A percentile compares a stretch with the other conserved stretches of the same genome.
phyloP scores from a whole-genome alignment of 768 basidiomycete genomes.

The Punctularia strigosozonata region DNA sequence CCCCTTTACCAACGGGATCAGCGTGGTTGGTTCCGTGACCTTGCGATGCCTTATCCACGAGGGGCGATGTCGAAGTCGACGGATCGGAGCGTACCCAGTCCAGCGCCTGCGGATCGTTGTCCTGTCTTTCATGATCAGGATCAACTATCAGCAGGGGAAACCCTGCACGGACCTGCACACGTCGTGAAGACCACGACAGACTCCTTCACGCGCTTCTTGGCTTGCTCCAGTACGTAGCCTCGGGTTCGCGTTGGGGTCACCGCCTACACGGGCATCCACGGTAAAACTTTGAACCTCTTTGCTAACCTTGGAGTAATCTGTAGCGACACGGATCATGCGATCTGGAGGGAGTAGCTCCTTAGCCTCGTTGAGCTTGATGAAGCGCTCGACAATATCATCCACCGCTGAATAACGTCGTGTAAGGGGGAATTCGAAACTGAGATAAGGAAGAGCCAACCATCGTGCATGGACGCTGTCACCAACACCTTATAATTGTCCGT shows the following conservation, averaged over 20 bases:
- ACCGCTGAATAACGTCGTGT: conserved; percentile 32
- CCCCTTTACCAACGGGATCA: conserved; percentile 61
- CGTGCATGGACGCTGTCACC: conserved; percentile 65
- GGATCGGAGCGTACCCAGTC: conserved; percentile 44
- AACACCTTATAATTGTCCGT: conserved; percentile 34
- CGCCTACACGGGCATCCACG: conserved; percentile 52
- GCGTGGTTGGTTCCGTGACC: conserved; percentile 51
- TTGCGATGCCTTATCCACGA: conserved; percentile 67
- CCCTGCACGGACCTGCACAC: conserved; percentile 52
- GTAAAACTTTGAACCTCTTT: conserved; percentile 46
- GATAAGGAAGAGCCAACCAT: conserved; percentile 25
- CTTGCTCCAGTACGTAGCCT: conserved; percentile 43
- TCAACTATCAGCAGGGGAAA: too few species aligned
- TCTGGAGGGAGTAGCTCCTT: conserved; percentile 36
- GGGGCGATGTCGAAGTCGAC: conserved; percentile 43
- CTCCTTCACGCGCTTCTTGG: conserved; percentile 42
- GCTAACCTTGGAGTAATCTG: conserved; percentile 52
- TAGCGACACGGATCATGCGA: conserved; percentile 56
- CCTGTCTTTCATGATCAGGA: too few species aligned
- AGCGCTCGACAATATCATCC: conserved; percentile 59
- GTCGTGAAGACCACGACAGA: conserved; percentile 55
- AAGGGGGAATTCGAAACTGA: not conserved
- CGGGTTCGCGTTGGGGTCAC: conserved; percentile 50
- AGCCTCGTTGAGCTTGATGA: conserved; percentile 33
- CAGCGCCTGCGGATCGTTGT: too few species aligned